Conservation (phyloP, 2,329 filamentous ascomycete species). For the Lachnum nothofagi region DNA sequence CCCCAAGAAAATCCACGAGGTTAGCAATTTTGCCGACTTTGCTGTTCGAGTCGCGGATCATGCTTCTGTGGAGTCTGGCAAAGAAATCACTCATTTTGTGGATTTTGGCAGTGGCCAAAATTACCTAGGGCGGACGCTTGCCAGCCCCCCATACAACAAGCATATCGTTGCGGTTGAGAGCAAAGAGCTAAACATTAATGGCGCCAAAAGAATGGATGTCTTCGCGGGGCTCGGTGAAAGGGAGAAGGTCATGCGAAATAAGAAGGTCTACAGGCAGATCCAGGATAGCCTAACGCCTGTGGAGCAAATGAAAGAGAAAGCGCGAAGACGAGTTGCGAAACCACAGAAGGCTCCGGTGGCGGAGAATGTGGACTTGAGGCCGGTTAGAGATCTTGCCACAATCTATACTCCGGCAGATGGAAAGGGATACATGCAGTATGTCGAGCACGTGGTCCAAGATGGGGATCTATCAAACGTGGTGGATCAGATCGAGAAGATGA, state of each 20-base stretch:
- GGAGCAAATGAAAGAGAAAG: conserved; percentile 40
- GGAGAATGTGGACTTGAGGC: conserved; percentile 42
- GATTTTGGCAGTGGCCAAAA: conserved; percentile 97
- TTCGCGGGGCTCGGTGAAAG: conserved; percentile 70
- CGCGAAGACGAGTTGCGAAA: conserved; percentile 35
- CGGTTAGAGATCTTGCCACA: conserved; percentile 45
- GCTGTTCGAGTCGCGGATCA: conserved; percentile 57
- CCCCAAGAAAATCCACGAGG: conserved; percentile 91
- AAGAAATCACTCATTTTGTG: conserved; percentile 75
- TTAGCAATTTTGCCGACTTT: conserved; percentile 83
- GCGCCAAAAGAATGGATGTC: conserved; percentile 80
- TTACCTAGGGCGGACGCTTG: conserved; percentile 83
- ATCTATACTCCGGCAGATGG: conserved; percentile 55
- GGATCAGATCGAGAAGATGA: conserved; percentile 50
- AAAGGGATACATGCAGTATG: conserved; percentile 69
- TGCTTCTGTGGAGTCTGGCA: conserved; percentile 53
- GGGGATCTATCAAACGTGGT: conserved; percentile 67
- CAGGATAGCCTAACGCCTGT: conserved; percentile 34
- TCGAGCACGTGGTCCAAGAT: conserved; percentile 68
- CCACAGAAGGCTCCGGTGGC: conserved; percentile 24
- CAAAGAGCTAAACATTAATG: conserved; percentile 76
- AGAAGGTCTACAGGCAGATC: conserved; percentile 62
- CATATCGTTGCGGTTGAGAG: conserved; percentile 89
- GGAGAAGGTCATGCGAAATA: conserved; percentile 71
- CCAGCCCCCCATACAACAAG: conserved; percentile 77